These are phyloP conservation scores for Mycena alexandri DNA, from an alignment of 768 basidiomycete genomes.

Conservation along the genomic window DNA sequence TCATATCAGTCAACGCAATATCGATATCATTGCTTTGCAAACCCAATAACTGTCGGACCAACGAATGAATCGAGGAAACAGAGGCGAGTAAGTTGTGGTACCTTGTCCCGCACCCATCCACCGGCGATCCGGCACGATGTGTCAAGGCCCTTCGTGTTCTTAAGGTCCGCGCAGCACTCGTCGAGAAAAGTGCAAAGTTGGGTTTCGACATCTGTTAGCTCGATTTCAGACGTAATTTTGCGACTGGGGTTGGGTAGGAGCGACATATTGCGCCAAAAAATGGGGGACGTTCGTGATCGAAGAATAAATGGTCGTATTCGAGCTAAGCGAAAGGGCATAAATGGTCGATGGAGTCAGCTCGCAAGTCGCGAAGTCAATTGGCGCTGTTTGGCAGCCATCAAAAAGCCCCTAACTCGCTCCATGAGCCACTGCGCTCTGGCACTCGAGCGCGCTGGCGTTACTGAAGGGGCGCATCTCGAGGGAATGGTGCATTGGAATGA, in stretches of 20 bases:
- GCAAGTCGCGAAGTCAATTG: not conserved
- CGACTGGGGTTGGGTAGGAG: conserved; percentile 19
- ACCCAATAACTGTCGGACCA: conserved; percentile 75
- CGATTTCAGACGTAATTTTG: conserved; percentile 52
- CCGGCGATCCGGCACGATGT: conserved; percentile 93
- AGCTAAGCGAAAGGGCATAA: conserved; percentile 17
- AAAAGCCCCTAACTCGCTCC: too few relatives aligned
- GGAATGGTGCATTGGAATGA: conserved; percentile 13
- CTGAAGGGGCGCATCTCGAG: not conserved
- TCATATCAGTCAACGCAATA: conserved; percentile 89
- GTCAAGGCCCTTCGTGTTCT: conserved; percentile 61
- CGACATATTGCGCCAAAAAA: conserved; percentile 16
- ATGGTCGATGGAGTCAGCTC: not conserved
- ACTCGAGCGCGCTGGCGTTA: conserved; percentile 18
- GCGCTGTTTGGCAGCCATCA: not conserved
- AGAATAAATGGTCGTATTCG: conserved; percentile 17
- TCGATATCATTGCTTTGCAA: conserved; percentile 92
- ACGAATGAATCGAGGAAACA: conserved; percentile 37
- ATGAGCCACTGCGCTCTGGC: conserved; percentile 20
- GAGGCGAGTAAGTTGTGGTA: conserved; percentile 43
- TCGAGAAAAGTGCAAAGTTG: conserved; percentile 83
- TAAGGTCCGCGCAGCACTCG: conserved; percentile 74
- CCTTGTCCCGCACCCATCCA: conserved; percentile 99
- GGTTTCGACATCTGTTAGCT: conserved; percentile 76
- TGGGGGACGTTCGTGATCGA: not conserved